A percentile compares a stretch with the other conserved stretches of the same genome.
These are phyloP conservation scores for Catunica adiposa DNA, from an alignment of 2,329 filamentous ascomycete species.

Conservation along the genomic window DNA sequence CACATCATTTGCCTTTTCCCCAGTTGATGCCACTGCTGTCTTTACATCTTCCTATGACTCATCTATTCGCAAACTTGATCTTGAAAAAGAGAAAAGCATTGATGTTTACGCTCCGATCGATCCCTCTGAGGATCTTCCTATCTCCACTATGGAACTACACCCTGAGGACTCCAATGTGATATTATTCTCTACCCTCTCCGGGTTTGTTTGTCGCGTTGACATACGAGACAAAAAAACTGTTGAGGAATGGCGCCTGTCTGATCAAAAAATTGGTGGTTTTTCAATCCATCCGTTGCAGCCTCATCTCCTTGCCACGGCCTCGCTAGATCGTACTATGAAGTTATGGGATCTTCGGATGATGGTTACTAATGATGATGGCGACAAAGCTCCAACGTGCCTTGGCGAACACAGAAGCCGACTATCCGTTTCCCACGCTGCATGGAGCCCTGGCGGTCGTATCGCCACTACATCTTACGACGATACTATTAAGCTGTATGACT, in stretches of 20 bases:
- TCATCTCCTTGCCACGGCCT: constrained; percentile 76
- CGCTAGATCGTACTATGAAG: constrained; percentile 73
- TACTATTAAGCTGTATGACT: constrained; percentile 81
- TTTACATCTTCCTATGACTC: constrained; percentile 88
- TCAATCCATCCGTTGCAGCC: constrained; percentile 63
- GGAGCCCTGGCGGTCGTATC: constrained; percentile 68
- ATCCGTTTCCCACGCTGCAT: constrained; percentile 84
- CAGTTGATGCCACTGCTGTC: constrained; percentile 54
- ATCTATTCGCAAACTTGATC: constrained; percentile 71
- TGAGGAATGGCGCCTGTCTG: constrained; percentile 49
- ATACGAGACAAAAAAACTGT: constrained; percentile 19
- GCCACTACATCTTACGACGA: constrained; percentile 93
- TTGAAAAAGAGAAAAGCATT: constrained; percentile 60
- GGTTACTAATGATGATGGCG: constrained; percentile 40
- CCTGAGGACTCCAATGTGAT: constrained; percentile 53
- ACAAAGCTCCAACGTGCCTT: constrained; percentile 43
- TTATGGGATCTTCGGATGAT: constrained; percentile 87
- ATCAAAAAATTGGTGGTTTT: constrained; percentile 94
- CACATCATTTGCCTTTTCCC: constrained; percentile 63
- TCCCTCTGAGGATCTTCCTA: constrained; percentile 52
- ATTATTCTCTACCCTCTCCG: constrained; percentile 76
- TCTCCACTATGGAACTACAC: constrained; percentile 73
- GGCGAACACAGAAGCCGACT: constrained; percentile 70
- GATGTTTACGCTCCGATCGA: constrained; percentile 67
- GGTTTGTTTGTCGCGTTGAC: constrained; percentile 67